These are phyloP conservation scores for Pichia norvegensis DNA, from an alignment of 1,139 yeast genomes.

Conservation along the genomic window DNA sequence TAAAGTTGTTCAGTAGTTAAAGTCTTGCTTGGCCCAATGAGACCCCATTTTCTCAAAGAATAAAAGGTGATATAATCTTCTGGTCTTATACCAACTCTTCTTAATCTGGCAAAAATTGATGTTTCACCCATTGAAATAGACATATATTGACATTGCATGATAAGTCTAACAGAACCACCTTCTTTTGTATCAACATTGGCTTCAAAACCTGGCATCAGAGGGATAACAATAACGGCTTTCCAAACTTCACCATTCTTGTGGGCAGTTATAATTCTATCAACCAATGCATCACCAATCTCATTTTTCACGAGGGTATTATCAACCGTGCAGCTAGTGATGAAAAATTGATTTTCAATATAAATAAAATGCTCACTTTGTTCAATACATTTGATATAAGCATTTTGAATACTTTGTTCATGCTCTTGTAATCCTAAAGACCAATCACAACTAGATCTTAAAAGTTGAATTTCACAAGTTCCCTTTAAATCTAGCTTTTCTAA, in stretches of 20 bases:
- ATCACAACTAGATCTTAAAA: conserved; percentile 77
- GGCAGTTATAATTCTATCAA: conserved; percentile 87
- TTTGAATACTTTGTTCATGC: conserved; percentile 84
- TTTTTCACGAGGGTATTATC: conserved; percentile 85
- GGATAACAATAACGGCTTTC: conserved; percentile 88
- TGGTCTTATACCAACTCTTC: conserved; percentile 70
- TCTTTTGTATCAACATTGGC: conserved; percentile 90
- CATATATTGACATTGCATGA: conserved; percentile 94
- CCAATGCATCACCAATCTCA: conserved; percentile 91
- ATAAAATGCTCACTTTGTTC: conserved; percentile 90
- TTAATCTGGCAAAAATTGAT: conserved; percentile 80
- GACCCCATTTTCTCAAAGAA: conserved; percentile 93
- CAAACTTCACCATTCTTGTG: conserved; percentile 68
- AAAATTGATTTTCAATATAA: conserved; percentile 82
- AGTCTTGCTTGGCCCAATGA: conserved; percentile 67
- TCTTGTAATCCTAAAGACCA: conserved; percentile 90
- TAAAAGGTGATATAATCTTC: conserved; percentile 87
- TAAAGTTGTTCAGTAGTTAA: conserved; percentile 87
- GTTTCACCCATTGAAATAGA: conserved; percentile 86
- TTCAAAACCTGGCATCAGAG: conserved; percentile 96
- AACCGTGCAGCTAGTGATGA: conserved; percentile 77
- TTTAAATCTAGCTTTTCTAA: conserved; percentile 52
- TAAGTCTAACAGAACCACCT: conserved; percentile 88
- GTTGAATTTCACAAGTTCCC: conserved; percentile 90
- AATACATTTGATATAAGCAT: conserved; percentile 83